Evolutionary conservation across 75 land plant genomes (phyloP), one percentile per base, ranked within the genome.

Genomic region (Azolla pinnata): DNA sequence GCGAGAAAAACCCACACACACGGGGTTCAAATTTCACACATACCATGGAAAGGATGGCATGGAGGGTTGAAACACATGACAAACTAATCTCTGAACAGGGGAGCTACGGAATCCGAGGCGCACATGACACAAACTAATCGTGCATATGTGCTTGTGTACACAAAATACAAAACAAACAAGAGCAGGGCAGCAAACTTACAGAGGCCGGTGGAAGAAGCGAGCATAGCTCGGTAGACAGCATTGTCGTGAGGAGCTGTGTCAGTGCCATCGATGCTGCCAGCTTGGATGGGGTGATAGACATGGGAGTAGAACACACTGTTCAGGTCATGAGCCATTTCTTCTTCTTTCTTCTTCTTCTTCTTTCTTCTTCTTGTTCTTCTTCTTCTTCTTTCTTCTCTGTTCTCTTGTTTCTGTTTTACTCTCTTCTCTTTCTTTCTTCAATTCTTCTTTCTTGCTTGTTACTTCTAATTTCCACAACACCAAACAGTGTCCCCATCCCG

Each of bases 221-320:
- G 78, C 19, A 74, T 73, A 9, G 98, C 98, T 32, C 96, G 70
- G 50, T 81, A 85, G 21, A 89, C 77, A 44, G 77, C 98, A 67
- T 83, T 82, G 73, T 93, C 98, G 59, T 93, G 98, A n/a, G 98
- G 81, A 24, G 83, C 78, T 29, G 68, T 76, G 56, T 93, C 98
- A 28, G 98, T 93, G 58, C 98, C 98, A 61, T 93, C 98, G 49
- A 93, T 93, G 77, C 98, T 93, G 30, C 98, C 98, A 3, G 96
- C 90, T 62, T 93, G 98, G 40, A 88, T 88, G 19, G 97, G 98
- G 67, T 93, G 96, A 56, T 93, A 93, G 4, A 71, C 32, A 12
- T 76, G 71, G 2, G 98, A 87, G 63, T 93, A 93, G 51, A 88
- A 93, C 24, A 93, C 85, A 0, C 70, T 59, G 69, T 82, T 88